Evolutionary conservation across 2,329 filamentous ascomycete species (phyloP), one percentile per base, ranked within the genome.

Genomic region (Chaetothyriales sp.): DNA sequence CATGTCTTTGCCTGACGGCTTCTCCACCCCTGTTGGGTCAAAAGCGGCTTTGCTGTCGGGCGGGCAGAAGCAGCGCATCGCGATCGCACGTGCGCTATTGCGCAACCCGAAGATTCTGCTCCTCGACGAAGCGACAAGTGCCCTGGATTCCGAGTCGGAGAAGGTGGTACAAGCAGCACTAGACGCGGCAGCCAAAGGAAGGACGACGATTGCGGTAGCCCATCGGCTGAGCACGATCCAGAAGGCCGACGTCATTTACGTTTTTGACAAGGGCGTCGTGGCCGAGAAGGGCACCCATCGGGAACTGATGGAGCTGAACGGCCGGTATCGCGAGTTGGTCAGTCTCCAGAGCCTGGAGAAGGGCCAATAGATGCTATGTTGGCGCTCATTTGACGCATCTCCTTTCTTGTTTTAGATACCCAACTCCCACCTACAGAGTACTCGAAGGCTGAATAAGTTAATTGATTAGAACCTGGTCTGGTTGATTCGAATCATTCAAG

Each of bases 1-100:
- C 69, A 73, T 86, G 59, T 90, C 84, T 3, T 72, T 93, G 18
- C 86, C 86, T 1, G 86, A 94, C 1, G 88, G 86, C 15, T 88
- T 95, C 70, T 78, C 81, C 61, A 95, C 89, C 0, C 64, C 89
- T 1, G 88, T 94, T 26, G 90, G 92, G 25, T 85, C 77, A 65
- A 94, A 95, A 70, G 92, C 90, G 44, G 77, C 80, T 15, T 78
- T 95, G 64, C 71, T 95, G 15, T 89, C 83, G 1, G 90, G 92
- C 50, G 92, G 90, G 0, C 92, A 96, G 68, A 95, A 95, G 64
- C 90, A 96, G 68, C 84, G 92, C 53, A 82, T 96, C 36, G 90
- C 88, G 47, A 95, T 96, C 63, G 90, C 92, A 2, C 81, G 90
- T 4, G 92, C 90, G 0, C 73, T 96, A 10, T 80, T 96, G 43